Evolutionary conservation across 176 grass and related monocot species (phyloP).

Genomic region (Thinopyrum elongatum): DNA sequence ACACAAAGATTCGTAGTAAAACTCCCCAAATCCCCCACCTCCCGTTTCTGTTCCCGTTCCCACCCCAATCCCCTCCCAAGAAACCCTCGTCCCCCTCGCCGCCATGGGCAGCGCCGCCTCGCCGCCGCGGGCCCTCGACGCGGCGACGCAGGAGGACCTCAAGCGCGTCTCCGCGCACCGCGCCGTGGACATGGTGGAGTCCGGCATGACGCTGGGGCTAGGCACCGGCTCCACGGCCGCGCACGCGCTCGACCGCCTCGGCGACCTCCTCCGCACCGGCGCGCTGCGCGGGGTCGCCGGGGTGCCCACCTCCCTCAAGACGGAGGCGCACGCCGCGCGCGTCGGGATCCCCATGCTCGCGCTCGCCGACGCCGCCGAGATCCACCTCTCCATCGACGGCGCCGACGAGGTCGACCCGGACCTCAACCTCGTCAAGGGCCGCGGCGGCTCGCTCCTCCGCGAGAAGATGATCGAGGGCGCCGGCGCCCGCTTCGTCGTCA

Average conservation of each 20-base stretch:
- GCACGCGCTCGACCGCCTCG: slow-evolving; percentile 63
- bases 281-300: slow-evolving; percentile 37
- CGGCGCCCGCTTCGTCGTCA: slow-evolving; percentile 54
- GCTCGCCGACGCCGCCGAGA: slow-evolving; percentile 33
- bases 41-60: background rate
- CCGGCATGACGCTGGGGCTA: slow-evolving; percentile 55
- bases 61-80: background rate
- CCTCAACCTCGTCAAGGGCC: slow-evolving; percentile 81
- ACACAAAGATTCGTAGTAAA: background rate
- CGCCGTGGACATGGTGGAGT: slow-evolving; percentile 46
- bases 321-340: slow-evolving; percentile 38
- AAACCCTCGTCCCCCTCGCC: background rate
- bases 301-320: slow-evolving; percentile 66
- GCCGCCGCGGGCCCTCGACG: slow-evolving; percentile 24
- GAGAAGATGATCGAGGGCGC: slow-evolving; percentile 87
- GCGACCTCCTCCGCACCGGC: slow-evolving; percentile 32
- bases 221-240: slow-evolving; percentile 82
- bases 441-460: slow-evolving; percentile 70
- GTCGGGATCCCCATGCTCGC: slow-evolving; percentile 54
- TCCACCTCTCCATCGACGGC: slow-evolving; percentile 70
- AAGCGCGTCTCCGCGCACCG: slow-evolving; percentile 66
- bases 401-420: slow-evolving; percentile 74
- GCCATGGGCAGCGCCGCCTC: slow-evolving; percentile 54
- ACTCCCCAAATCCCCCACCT: background rate
- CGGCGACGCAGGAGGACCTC: slow-evolving; percentile 55